phyloP scores from a whole-genome alignment of 1,284 basidiomycete species.

The Fomitopsis schrenkii region DNA sequence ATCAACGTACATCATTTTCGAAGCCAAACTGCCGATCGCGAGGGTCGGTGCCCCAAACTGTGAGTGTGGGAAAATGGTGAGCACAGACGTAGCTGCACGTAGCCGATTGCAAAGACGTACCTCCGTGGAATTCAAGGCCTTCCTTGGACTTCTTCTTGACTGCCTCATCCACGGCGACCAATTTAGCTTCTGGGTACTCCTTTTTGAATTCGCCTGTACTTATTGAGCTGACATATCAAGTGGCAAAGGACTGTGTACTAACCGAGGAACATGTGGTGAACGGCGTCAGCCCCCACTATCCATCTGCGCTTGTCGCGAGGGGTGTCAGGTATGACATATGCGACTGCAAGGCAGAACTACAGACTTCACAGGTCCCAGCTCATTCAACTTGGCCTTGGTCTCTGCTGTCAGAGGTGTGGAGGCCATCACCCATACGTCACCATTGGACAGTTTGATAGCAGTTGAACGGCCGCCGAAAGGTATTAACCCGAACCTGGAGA shows the following conservation, averaged over 20 bases:
- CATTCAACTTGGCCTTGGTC: constrained; percentile 68
- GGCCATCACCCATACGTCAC: constrained; percentile 82
- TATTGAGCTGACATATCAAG: no score
- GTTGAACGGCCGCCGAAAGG: constrained; percentile 83
- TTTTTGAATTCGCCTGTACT: constrained; percentile 66
- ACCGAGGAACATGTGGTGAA: constrained; percentile 68
- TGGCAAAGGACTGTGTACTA: constrained; percentile 18
- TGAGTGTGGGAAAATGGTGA: not conserved
- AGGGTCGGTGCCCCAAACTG: constrained; percentile 37
- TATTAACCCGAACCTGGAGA: constrained; percentile 61
- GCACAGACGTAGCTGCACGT: not conserved
- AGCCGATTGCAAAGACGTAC: constrained; percentile 32
- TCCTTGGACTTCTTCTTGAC: constrained; percentile 38
- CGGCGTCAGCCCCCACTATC: constrained; percentile 60
- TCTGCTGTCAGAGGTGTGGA: constrained; percentile 76
- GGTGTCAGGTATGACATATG: no score
- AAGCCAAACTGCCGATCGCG: constrained; percentile 71
- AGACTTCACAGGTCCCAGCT: constrained; percentile 77
- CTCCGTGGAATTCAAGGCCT: constrained; percentile 51
- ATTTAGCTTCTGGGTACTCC: constrained; percentile 74
- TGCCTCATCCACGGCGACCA: constrained; percentile 62
- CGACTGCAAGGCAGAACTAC: no score
- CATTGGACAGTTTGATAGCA: constrained; percentile 69
- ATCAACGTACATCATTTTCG: constrained; percentile 65
- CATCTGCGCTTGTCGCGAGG: constrained; percentile 42